Evolutionary conservation across 2,329 filamentous ascomycete genomes (phyloP).

Genomic region (Fusarium sp.): DNA sequence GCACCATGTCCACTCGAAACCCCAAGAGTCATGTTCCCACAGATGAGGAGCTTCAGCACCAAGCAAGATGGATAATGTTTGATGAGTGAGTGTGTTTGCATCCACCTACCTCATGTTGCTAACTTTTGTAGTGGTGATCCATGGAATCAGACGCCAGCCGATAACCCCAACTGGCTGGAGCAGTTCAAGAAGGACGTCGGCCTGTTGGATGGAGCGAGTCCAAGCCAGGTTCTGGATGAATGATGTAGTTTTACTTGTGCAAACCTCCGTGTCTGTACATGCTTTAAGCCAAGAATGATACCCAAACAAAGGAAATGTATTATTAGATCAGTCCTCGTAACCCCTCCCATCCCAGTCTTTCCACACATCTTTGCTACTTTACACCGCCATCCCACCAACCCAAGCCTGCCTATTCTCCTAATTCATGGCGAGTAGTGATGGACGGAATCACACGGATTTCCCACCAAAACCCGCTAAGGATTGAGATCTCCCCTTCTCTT

Average conservation of each 20-base stretch:
- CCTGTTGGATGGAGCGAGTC: not conserved
- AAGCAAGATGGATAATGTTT: conserved; percentile 48
- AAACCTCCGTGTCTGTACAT: fast-evolving
- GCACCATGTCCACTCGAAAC: conserved; percentile 44
- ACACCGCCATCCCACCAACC: not conserved
- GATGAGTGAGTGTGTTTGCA: conserved; percentile 32
- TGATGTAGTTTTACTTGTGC: not conserved
- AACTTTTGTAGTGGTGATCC: conserved; percentile 29
- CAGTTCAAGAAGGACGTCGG: not conserved
- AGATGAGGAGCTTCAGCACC: conserved; percentile 49
- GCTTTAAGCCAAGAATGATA: not conserved
- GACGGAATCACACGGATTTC: not conserved
- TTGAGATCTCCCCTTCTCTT: no score
- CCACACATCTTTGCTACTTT: not conserved
- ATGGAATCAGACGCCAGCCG: conserved; percentile 55
- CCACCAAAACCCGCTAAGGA: no score
- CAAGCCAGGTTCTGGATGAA: not conserved
- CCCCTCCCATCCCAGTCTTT: no score
- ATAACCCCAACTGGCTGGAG: conserved; percentile 49
- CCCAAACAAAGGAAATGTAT: not conserved
- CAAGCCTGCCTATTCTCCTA: no score
- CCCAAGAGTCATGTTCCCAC: conserved; percentile 43
- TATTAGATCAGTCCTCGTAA: not conserved
- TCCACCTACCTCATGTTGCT: no score
- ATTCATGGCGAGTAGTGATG: no score